Evolutionary conservation across 306 rosid species (phyloP).

Genomic region (Clitoria ternatea): DNA sequence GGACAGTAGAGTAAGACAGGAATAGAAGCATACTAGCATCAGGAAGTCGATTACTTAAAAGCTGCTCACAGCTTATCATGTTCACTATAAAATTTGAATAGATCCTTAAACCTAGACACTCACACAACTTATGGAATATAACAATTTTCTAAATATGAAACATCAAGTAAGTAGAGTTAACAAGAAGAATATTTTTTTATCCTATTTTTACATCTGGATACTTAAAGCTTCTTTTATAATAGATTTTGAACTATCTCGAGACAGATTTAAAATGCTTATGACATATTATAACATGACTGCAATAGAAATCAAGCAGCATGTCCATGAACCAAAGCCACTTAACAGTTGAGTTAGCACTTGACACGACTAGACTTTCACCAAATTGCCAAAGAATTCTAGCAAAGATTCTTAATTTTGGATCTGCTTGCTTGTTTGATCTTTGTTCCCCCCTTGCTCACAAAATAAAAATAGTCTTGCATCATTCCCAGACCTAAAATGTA

Average conservation of each 20-base stretch:
- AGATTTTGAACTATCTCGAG: background rate
- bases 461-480: background rate
- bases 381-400: background rate
- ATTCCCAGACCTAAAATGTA: background rate
- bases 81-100: background rate
- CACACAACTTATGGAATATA: background rate
- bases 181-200: background rate
- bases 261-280: background rate
- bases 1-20: background rate
- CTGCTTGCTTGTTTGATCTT: background rate
- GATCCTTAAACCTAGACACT: background rate
- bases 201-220: background rate
- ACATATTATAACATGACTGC: background rate
- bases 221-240: background rate
- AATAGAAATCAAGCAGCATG: constrained; percentile 7
- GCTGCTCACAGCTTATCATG: background rate
- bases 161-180: background rate
- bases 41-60: background rate
- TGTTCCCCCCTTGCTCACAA: background rate
- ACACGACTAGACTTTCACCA: background rate
- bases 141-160: background rate
- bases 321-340: background rate
- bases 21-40: background rate
- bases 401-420: background rate
- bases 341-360: background rate